Conservation (phyloP, 352 stramenopile species). For the Chrysophaeum taylorii region DNA sequence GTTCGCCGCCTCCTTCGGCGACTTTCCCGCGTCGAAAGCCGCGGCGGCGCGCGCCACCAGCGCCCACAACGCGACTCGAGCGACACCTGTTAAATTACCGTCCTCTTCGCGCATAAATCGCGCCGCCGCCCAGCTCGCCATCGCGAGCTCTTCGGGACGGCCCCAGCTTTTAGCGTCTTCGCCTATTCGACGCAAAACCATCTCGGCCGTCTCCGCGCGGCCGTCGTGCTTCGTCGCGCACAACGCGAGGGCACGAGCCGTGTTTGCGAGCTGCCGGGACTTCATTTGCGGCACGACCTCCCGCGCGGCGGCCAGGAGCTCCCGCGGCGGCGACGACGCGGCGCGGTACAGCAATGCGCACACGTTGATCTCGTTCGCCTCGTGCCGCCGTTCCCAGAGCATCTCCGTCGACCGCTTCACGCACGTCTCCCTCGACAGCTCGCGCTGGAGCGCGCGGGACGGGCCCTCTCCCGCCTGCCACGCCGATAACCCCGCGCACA, state of each 20-base stretch:
- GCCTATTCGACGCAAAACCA: neutral
- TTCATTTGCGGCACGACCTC: neutral
- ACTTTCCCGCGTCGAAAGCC: neutral
- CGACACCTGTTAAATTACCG: neutral
- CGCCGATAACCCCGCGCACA: too few species aligned
- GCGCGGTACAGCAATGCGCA: neutral
- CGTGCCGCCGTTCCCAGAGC: neutral
- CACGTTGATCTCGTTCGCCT: conserved; percentile 12
- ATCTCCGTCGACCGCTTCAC: neutral
- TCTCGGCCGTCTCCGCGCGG: neutral
- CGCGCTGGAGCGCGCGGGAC: too few species aligned
- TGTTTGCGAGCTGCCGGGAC: conserved; percentile 1
- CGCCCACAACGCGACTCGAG: neutral
- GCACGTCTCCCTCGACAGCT: too few species aligned
- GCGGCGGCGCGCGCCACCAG: neutral
- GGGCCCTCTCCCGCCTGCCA: too few species aligned
- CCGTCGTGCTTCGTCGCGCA: neutral
- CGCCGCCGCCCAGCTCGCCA: neutral
- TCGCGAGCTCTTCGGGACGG: neutral
- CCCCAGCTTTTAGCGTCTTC: neutral
- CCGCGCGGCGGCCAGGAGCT: neutral
- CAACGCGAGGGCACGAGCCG: neutral
- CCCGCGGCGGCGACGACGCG: neutral
- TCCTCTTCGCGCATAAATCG: neutral
- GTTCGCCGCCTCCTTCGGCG: neutral